Conservation (phyloP, 768 basidiomycete genomes). For the Chalciporus pseudorubinellus region DNA sequence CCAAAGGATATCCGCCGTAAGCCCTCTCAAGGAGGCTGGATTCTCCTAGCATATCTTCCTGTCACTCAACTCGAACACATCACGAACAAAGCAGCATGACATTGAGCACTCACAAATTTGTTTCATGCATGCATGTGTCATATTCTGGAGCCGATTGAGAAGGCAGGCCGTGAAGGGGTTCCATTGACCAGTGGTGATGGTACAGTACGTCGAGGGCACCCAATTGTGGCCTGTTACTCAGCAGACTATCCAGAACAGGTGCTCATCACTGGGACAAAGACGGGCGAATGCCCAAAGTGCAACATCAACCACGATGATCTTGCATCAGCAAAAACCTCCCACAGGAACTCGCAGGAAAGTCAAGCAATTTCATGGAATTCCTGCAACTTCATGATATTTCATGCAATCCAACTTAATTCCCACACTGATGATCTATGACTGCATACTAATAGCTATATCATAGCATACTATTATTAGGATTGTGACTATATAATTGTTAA, state of each 20-base stretch:
- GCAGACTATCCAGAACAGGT: not conserved
- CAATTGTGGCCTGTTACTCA: not conserved
- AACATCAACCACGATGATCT: not conserved
- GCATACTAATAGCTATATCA: no score
- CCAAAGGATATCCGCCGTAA: no score
- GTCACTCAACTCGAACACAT: constrained; percentile 3
- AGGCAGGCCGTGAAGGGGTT: not conserved
- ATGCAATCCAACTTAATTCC: no score
- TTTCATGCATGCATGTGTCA: not conserved
- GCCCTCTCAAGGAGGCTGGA: no score
- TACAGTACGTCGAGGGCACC: not conserved
- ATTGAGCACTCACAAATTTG: not conserved
- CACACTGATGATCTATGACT: no score
- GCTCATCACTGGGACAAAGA: constrained; percentile 42
- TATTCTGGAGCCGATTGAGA: not conserved
- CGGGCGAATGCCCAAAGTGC: constrained; percentile 27
- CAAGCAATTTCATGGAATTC: no score
- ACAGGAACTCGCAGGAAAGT: no score
- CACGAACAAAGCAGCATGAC: not conserved
- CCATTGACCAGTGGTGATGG: not conserved
- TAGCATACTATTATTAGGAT: no score
- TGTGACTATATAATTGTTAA: no score
- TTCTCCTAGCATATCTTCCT: constrained; percentile 14
- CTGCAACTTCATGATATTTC: no score
- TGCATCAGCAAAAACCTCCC: not conserved